Percentiles rank a stretch among this genome's conserved stretches.
Evolutionary conservation across 2,329 filamentous ascomycete species (phyloP).

Genomic region (Cladobotryum mycophilum): DNA sequence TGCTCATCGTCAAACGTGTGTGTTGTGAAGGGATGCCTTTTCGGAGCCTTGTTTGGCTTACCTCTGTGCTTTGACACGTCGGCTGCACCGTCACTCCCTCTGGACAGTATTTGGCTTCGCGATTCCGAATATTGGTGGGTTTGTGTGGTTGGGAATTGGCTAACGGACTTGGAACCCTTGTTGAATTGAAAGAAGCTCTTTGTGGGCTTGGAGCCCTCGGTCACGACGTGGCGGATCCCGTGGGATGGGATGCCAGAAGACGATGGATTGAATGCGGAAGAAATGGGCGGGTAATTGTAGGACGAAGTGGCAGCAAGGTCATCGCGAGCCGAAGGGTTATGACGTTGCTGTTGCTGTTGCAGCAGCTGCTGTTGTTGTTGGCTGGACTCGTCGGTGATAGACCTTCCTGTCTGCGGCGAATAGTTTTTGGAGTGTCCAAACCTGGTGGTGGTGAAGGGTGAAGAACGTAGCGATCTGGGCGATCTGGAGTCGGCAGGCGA

Average conservation of each 20-base stretch:
- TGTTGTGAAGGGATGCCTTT: background rate
- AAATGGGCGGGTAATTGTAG: conserved; percentile 20
- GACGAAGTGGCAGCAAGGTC: conserved; percentile 11
- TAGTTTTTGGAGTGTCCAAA: conserved; percentile 29
- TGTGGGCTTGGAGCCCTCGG: conserved; percentile 37
- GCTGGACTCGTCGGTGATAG: conserved; percentile 13
- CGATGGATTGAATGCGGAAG: conserved; percentile 21
- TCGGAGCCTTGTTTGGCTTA: conserved; percentile 18
- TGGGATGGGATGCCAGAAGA: conserved; percentile 16
- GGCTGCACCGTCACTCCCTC: conserved; percentile 27
- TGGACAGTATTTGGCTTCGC: conserved; percentile 33
- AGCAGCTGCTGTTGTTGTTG: conserved; percentile 16
- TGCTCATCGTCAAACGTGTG: background rate
- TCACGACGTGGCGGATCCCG: conserved; percentile 20
- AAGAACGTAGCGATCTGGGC: conserved; percentile 39
- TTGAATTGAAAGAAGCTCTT: conserved; percentile 48
- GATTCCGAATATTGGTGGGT: conserved; percentile 29
- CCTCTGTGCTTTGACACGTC: conserved; percentile 25
- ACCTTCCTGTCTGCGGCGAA: conserved; percentile 16
- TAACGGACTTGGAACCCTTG: conserved; percentile 39
- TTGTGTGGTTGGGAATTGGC: conserved; percentile 22
- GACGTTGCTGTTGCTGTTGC: conserved; percentile 21
- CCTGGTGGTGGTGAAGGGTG: conserved; percentile 37
- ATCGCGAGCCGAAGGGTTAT: conserved; percentile 20
- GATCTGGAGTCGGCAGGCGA: conserved; percentile 33